Evolutionary conservation across 306 rosid species (phyloP), one percentile per base, ranked within the genome.

Genomic region (Fagus crenata): DNA sequence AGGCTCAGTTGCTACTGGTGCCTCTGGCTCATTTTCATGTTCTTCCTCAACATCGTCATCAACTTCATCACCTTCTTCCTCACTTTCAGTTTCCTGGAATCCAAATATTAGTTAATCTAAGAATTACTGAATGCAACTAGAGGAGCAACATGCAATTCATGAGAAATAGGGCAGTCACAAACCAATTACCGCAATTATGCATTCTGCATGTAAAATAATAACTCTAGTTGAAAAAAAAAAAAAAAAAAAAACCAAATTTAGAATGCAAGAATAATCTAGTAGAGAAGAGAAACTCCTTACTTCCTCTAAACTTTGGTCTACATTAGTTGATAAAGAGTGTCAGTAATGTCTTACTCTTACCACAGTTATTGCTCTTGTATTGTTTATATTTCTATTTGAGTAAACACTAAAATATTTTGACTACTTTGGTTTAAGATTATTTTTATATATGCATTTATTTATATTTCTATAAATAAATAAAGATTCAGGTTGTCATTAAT

Each of bases 61-160:
- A 7, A 67, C 80, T 43, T 85, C 93, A 76, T 87, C 90, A 2
- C 77, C 49, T 70, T 88, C 94, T 72, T 84, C 77, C 78, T 90
- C 94, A 75, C 90, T 90, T 75, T 90, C 94, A 69, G 88, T 88
- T 81, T 81, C 85, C 94, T 90, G 85, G 49, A 63, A 74, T 70
- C 77, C 80, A 46, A 56, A 71, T 73, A 72, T 59, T 76, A 65
- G 3, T 64, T 76, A 43, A 53, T 35, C 58, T 54, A 70, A 65
- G 41, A 46, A 79, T 77, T 69, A 67, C 36, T n/a, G 22, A 69
- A 77, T 39, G 43, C 53, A 72, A 69, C 49, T 71, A 61, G 68
- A 18, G 60, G 60, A 61, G 35, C 41, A 11, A 33, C 6, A 55
- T n/a, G 12, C 61, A 55, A 0, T 55, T 55, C 51, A n/a, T n/a